Evolutionary conservation across 352 stramenopile species (phyloP).

Genomic region (Peronospora belbahrii): DNA sequence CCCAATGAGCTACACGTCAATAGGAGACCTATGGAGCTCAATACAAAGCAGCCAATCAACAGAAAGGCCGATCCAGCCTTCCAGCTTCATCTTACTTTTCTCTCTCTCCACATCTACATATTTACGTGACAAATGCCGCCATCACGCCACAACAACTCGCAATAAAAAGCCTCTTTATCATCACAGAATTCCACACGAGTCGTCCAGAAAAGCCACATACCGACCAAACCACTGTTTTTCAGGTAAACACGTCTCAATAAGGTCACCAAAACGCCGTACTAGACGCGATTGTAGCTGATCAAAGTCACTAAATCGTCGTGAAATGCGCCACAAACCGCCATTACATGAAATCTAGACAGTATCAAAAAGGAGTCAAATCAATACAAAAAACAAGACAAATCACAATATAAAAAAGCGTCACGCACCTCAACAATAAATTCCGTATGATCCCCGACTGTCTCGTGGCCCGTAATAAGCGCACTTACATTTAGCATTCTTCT

Average conservation of each 20-base stretch:
- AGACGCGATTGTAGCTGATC: slow-evolving; percentile 78
- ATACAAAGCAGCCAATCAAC: slow-evolving; percentile 6
- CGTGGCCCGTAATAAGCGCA: slow-evolving; percentile 73
- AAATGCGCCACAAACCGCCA: slow-evolving; percentile 76
- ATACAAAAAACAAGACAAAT: neutral
- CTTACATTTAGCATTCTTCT: slow-evolving; percentile 70
- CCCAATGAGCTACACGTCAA: neutral
- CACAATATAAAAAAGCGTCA: too few species aligned
- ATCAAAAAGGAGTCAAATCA: neutral
- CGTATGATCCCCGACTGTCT: slow-evolving; percentile 80
- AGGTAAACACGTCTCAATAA: slow-evolving; percentile 57
- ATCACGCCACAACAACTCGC: neutral
- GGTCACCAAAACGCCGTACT: slow-evolving; percentile 59
- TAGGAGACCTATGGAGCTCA: slow-evolving; percentile 21
- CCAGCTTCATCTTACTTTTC: too few species aligned
- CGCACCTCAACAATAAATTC: slow-evolving; percentile 74
- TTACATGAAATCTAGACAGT: slow-evolving; percentile 70
- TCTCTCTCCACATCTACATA: neutral
- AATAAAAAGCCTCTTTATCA: slow-evolving; percentile 20
- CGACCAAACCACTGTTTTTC: slow-evolving; percentile 86
- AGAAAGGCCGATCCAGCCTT: neutral
- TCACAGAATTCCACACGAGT: slow-evolving; percentile 29
- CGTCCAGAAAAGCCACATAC: slow-evolving; percentile 26
- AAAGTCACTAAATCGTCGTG: slow-evolving; percentile 81
- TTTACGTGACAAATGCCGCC: slow-evolving; percentile 6